phyloP scores from a whole-genome alignment of 352 stramenopile genomes.

The Peronospora destructor region DNA sequence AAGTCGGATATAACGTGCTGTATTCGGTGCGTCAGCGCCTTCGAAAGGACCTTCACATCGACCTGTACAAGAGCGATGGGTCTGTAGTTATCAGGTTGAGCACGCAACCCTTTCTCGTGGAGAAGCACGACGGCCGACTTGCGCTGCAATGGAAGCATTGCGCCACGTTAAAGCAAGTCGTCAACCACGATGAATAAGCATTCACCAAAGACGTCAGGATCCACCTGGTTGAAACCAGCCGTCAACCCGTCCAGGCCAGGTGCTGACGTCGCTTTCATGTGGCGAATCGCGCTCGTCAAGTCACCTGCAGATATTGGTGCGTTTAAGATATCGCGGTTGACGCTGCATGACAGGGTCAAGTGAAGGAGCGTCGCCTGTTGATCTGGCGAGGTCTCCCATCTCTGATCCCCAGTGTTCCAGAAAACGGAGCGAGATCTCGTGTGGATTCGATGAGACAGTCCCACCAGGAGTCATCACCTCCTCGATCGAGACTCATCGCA shows the following conservation, averaged over 20 bases:
- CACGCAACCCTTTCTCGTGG: constrained; percentile 9
- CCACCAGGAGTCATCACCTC: background rate
- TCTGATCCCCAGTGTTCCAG: background rate
- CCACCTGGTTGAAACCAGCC: background rate
- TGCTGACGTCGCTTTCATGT: background rate
- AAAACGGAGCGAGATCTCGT: constrained; percentile 1
- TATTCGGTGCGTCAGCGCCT: background rate
- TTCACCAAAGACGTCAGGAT: background rate
- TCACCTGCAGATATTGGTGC: background rate
- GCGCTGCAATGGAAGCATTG: background rate
- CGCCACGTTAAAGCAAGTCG: background rate
- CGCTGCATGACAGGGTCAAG: background rate
- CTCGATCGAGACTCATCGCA: background rate
- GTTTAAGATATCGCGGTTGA: background rate
- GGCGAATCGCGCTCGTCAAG: background rate
- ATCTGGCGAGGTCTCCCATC: background rate
- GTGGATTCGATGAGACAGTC: background rate
- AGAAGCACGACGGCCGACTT: background rate
- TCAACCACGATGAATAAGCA: background rate
- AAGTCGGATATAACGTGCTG: background rate
- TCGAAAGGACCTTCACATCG: background rate
- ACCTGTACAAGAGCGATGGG: constrained; percentile 12
- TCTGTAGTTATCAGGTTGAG: constrained; percentile 1
- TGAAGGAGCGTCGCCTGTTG: background rate
- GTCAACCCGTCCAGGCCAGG: background rate